Percentiles rank a stretch among this genome's conserved stretches.
These are phyloP conservation scores for Turnera subulata DNA, from an alignment of 345 rosid species.

Conservation along the genomic window DNA sequence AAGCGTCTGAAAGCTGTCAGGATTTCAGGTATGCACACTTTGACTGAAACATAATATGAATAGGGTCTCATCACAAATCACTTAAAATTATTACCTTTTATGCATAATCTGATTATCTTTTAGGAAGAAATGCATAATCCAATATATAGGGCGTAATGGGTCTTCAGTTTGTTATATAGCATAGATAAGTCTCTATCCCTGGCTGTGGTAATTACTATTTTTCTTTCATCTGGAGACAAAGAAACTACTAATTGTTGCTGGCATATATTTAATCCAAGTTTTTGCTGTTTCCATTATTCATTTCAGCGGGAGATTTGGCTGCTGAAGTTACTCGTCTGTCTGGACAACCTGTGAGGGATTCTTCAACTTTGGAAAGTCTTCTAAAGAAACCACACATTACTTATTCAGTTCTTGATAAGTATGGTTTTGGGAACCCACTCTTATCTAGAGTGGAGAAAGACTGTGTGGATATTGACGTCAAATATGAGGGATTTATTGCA, in stretches of 20 bases:
- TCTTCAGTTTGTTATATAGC: too few species aligned
- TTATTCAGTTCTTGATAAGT: slow-evolving; percentile 67
- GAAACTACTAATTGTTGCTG: neutral
- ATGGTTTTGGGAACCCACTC: slow-evolving; percentile 72
- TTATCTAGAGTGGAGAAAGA: slow-evolving; percentile 73
- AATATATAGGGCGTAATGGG: too few species aligned
- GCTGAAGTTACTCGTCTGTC: slow-evolving; percentile 61
- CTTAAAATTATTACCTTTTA: too few species aligned
- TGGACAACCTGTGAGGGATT: slow-evolving; percentile 79
- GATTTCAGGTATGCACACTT: slow-evolving; percentile 61
- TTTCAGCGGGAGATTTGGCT: slow-evolving; percentile 80
- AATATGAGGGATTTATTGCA: slow-evolving; percentile 87
- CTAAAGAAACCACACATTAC: slow-evolving; percentile 90
- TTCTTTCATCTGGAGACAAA: too few species aligned
- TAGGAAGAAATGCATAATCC: too few species aligned
- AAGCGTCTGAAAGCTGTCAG: slow-evolving; percentile 68
- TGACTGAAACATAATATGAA: neutral
- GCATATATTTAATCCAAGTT: neutral
- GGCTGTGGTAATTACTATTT: too few species aligned
- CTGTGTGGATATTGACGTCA: slow-evolving; percentile 88
- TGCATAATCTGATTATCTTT: too few species aligned
- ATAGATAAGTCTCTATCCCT: too few species aligned
- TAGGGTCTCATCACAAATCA: too few species aligned
- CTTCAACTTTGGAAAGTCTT: slow-evolving; percentile 75
- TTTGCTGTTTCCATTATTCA: slow-evolving; percentile 11